Base-by-base conservation (phyloP, 169 alveolate genomes). In the Eimeria tenella region DNA sequence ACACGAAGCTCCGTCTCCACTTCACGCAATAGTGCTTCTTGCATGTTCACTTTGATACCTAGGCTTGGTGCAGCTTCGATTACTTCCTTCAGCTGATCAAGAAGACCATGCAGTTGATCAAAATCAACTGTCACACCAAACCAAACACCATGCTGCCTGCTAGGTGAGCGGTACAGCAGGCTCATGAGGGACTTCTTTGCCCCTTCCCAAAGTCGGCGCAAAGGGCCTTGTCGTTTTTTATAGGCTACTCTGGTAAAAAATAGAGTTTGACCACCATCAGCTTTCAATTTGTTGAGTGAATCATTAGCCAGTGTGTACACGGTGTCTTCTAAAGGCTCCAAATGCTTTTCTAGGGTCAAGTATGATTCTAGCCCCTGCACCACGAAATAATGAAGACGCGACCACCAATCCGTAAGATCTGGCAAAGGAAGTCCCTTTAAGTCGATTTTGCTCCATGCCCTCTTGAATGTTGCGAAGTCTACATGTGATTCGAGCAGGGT, bases 381-480 rank as follows among this genome's bases (percentile, higher is more conserved):
- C 11, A 92, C 91, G 74, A 63, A 10, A 4, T 58, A 25, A 56
- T 92, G 70, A 17, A 92, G 91, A 17, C 95, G 95, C 5, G 77
- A n/a, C 95, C 95, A 92, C 95, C 95, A 92, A 11, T 92, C 83
- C 25, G 81, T 6, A 31, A 81, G 81, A 68, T 92, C 95, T 13
- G 95, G 95, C 75, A 74, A 23, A 5, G 95, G 95, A 65, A 92
- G 79, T n/a, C 63, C 70, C 25, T 13, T 86, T 17, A 92, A 86
- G 9, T 79, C 75, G 56, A 92, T 53, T 25, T 63, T 68, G 15
- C 71, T 25, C 95, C 95, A 92, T 53, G 79, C 77, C 49, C 93
- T 86, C 68, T 92, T 82, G 86, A 92, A 92, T 60, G 93, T 31
- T 19, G 8, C 49, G n/a, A 79, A 79, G 58, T 81, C 92, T 25